A percentile compares a stretch with the other conserved stretches of the same genome.
Conservation (phyloP, 2,329 filamentous ascomycete species). For the Bipolaris sorokiniana region DNA sequence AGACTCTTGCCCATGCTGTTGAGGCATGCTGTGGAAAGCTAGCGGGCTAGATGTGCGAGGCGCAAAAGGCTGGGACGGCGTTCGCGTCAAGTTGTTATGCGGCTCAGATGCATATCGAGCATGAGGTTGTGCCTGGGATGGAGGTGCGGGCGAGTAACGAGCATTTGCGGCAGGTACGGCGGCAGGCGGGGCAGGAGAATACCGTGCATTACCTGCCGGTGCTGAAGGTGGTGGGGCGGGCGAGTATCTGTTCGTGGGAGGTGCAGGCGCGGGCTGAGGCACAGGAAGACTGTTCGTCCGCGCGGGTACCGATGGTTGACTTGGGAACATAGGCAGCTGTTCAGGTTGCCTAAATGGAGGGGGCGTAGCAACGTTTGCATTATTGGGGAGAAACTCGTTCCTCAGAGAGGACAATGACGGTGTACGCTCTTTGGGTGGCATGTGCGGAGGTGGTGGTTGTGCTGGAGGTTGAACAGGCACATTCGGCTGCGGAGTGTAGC, state of each 20-base stretch:
- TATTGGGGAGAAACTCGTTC: conserved; percentile 44
- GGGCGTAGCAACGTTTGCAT: conserved; percentile 25
- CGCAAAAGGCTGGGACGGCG: conserved; percentile 61
- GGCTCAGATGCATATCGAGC: conserved; percentile 50
- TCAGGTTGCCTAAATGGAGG: conserved; percentile 52
- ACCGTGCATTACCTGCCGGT: conserved; percentile 42
- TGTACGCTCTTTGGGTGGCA: conserved; percentile 43
- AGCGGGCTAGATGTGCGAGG: conserved; percentile 70
- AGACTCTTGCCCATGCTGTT: conserved; percentile 33
- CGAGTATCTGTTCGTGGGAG: conserved; percentile 36
- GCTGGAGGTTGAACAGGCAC: conserved; percentile 32
- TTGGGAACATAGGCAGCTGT: conserved; percentile 47
- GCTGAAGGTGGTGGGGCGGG: conserved; percentile 42
- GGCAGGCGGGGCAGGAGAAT: conserved; percentile 45
- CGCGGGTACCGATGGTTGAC: conserved; percentile 38
- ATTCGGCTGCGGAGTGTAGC: conserved; percentile 48
- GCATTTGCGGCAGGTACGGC: conserved; percentile 39
- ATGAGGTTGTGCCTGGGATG: conserved; percentile 43
- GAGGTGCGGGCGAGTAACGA: conserved; percentile 53
- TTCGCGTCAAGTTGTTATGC: conserved; percentile 35
- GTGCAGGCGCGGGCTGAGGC: conserved; percentile 36
- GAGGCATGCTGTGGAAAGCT: conserved; percentile 56
- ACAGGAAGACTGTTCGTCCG: conserved; percentile 42
- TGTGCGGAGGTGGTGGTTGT: conserved; percentile 29
- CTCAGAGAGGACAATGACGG: conserved; percentile 45